Conservation (phyloP, 768 basidiomycete genomes). For the Mycena chlorophos region DNA sequence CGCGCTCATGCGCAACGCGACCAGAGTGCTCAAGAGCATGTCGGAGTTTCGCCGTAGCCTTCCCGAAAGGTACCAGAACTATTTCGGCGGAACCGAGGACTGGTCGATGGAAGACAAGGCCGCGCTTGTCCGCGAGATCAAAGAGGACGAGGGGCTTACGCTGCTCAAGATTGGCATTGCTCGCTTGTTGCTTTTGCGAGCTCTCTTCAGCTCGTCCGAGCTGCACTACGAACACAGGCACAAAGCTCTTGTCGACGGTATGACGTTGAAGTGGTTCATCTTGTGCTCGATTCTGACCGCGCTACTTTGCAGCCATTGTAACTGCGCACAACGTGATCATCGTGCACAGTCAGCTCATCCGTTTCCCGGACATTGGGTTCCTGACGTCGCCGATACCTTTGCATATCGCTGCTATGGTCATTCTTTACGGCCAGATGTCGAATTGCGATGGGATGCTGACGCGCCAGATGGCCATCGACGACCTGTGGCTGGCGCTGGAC, state of each 20-base stretch:
- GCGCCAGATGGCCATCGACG: constrained; percentile 68
- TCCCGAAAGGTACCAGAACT: constrained; percentile 70
- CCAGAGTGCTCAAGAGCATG: constrained; percentile 77
- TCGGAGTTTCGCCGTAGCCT: constrained; percentile 65
- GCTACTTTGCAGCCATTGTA: constrained; percentile 59
- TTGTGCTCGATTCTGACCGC: neutral
- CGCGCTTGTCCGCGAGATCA: constrained; percentile 69
- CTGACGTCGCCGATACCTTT: constrained; percentile 87
- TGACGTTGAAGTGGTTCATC: constrained; percentile 23
- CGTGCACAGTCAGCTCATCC: constrained; percentile 79
- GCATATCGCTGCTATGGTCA: constrained; percentile 90
- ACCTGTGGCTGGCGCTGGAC: constrained; percentile 84
- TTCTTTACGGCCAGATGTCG: constrained; percentile 84
- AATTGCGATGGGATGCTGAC: constrained; percentile 68
- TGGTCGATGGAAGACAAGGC: constrained; percentile 68
- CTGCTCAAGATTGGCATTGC: constrained; percentile 82
- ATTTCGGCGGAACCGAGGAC: constrained; percentile 76
- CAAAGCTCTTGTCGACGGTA: constrained; percentile 78
- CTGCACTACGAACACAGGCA: constrained; percentile 64
- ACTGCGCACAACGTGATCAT: constrained; percentile 87
- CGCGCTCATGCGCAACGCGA: constrained; percentile 73
- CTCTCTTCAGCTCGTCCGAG: constrained; percentile 76
- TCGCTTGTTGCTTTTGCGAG: constrained; percentile 74
- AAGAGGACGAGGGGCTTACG: constrained; percentile 80
- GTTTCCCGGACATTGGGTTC: constrained; percentile 83